Evolutionary conservation across 208 protist species (phyloP).

Genomic region (Leishmania braziliensis): DNA sequence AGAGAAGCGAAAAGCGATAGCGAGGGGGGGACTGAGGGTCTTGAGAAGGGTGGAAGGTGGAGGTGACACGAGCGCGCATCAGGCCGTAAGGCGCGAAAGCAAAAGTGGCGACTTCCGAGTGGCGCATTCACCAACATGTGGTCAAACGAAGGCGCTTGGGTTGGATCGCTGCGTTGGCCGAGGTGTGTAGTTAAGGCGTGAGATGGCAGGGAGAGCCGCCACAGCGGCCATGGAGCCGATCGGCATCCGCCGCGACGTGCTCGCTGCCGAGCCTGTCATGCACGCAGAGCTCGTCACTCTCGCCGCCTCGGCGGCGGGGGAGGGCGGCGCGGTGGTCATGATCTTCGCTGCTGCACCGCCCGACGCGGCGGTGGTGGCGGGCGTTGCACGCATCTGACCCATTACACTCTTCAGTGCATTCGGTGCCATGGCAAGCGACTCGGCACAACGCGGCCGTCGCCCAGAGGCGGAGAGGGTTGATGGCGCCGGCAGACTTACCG

Average conservation of each 20-base stretch:
- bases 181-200: constrained; percentile 25
- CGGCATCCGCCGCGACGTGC: neutral
- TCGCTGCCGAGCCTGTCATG: neutral
- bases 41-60: neutral
- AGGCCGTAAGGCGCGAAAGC: neutral
- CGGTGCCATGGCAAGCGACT: constrained; percentile 18
- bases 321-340: constrained; percentile 10
- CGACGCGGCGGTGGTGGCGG: constrained; percentile 16
- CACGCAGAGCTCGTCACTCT: neutral
- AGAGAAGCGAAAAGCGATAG: neutral
- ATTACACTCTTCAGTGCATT: constrained; percentile 29
- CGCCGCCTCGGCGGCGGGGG: neutral
- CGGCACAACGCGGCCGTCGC: constrained; percentile 4
- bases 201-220: constrained; percentile 27
- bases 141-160: constrained; percentile 28
- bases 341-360: constrained; percentile 7
- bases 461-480: constrained; percentile 1
- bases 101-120: neutral
- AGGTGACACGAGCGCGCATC: neutral
- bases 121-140: neutral
- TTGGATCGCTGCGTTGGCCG: constrained; percentile 13
- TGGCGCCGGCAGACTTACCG: neutral
- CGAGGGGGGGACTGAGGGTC: neutral
- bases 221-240: neutral
- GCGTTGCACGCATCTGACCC: constrained; percentile 18